Evolutionary conservation across 768 basidiomycete genomes (phyloP), one percentile per base, ranked within the genome.

Genomic region (Floccularia luteovirens): DNA sequence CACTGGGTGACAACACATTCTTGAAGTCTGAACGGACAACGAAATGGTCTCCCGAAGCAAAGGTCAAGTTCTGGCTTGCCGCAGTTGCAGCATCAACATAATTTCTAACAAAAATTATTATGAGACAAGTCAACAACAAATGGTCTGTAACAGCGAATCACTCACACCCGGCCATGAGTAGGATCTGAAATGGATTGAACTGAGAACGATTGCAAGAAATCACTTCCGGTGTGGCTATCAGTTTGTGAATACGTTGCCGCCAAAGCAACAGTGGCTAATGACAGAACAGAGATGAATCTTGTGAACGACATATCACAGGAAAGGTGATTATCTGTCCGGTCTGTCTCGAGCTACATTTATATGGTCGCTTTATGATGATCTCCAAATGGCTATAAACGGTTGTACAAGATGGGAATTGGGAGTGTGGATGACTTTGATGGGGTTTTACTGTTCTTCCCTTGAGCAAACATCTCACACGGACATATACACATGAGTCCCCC

Each of bases 91-190:
- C 56, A 39, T 67, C 54, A 35, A 70, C 70, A 44, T 72, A 70
- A 44, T 66, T 69, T 10, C 70, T 72, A 31, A 24, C 22, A 25
- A 11, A 24, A 12, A 28, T 5, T 28, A 16, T 10, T 22, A 24
- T 40, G 32, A 21, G 23, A 40, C n/a, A n/a, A n/a, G 31, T 27
- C 44, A 25, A 40, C 20, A 34, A 7, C 20, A 19, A 34, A 12
- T 34, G 16, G 32, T 7, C 14, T 30, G 27, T 8, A 44, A 58
- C 66, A n/a, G n/a, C n/a, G n/a, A n/a, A n/a, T n/a, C n/a, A n/a
- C n/a, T 42, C 57, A 68, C 81, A 85, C 82, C 38, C 79, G 66
- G 21, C 81, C 81, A 45, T 79, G 64, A 5, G 81, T 82, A 3
- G 81, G 80, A 49, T 83, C 82, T 1, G 70, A 12, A 28, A 74